Conservation (phyloP, 345 rosid genomes). For the Euclidium syriacum region DNA sequence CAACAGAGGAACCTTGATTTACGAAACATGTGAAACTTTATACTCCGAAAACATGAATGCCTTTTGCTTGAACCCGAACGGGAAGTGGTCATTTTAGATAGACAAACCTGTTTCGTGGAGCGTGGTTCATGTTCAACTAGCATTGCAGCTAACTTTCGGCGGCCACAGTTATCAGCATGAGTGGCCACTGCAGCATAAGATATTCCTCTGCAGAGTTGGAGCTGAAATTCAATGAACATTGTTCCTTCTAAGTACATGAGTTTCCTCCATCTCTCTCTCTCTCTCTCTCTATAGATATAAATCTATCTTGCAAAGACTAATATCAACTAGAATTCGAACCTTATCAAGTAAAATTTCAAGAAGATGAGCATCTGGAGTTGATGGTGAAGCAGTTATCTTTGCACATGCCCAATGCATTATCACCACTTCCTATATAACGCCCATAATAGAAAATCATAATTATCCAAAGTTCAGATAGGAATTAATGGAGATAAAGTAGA, state of each 20-base stretch:
- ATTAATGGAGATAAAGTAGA: not conserved
- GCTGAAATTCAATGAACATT: conserved; percentile 50
- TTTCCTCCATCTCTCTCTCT: not conserved
- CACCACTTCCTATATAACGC: conserved; percentile 68
- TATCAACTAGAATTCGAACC: conserved; percentile 39
- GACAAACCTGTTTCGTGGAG: conserved; percentile 73
- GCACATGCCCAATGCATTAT: conserved; percentile 99
- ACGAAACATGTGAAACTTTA: not conserved
- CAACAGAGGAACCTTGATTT: conserved; percentile 76
- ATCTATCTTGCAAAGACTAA: not conserved
- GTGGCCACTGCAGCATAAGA: conserved; percentile 99
- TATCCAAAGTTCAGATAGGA: not conserved
- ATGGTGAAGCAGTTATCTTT: conserved; percentile 83
- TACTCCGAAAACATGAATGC: not conserved
- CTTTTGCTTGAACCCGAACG: not conserved
- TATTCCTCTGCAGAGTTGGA: conserved; percentile 78
- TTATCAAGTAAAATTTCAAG: conserved; percentile 91
- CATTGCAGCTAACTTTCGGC: conserved; percentile 94
- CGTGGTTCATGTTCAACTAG: conserved; percentile 96
- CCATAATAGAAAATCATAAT: conserved; percentile 4
- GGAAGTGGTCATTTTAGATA: conserved; percentile 5
- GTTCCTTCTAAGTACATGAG: not conserved
- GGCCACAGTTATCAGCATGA: conserved; percentile 92
- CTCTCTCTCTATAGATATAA: too few species aligned
- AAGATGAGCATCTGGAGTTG: conserved; percentile 79